Base-by-base conservation (phyloP, 2,329 filamentous ascomycete genomes). In the Exophiala dermatitidis region DNA sequence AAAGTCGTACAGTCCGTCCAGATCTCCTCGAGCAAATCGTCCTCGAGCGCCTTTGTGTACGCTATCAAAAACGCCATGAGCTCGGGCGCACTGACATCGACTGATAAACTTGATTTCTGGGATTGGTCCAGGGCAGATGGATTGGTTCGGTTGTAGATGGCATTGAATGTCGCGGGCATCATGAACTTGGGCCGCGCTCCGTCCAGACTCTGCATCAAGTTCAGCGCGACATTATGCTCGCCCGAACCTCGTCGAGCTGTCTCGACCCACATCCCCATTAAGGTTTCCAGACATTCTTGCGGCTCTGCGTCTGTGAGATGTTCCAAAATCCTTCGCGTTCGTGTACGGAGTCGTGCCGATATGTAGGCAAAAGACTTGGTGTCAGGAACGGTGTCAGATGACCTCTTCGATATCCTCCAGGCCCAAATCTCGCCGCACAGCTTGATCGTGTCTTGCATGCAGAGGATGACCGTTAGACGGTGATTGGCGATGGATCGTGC, bases 11-110 rank as follows among this genome's bases (percentile, higher is more conserved):
- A 98, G 67, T 98, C 91, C 38, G 84, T 79, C 93, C 93, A 98
- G 46, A 98, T 95, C 70, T 98, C 93, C 64, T 98, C 93, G 79
- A 96, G 91, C 10, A 93, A 87, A 72, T 98, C 93, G 64, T 98
- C 93, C 65, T 98, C 93, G 8, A 97, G 76, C 0, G 90, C 93
- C 31, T 81, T 81, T 0, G 90, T 85, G 68, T 98, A 98, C 58
- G 93, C 87, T 5, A 95, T 87, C 42, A 97, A 71, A 68, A 98
- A 98, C 5, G 86, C 81, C 5, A 91, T 88, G 7, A 98, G 75
- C 64, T 96, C 90, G 0, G 82, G 80, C 64, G 96, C 90, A 50
- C 83, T 83, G 6, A 98, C 73, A 45, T 88, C 85, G 12, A 93
- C 87, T 0, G 91, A 95, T 67, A 97, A 74, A 1, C 88, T 94